A percentile compares a stretch with the other conserved stretches of the same genome.
phyloP scores from a whole-genome alignment of 495 filamentous ascomycete species.

The Penicillium pulvis region DNA sequence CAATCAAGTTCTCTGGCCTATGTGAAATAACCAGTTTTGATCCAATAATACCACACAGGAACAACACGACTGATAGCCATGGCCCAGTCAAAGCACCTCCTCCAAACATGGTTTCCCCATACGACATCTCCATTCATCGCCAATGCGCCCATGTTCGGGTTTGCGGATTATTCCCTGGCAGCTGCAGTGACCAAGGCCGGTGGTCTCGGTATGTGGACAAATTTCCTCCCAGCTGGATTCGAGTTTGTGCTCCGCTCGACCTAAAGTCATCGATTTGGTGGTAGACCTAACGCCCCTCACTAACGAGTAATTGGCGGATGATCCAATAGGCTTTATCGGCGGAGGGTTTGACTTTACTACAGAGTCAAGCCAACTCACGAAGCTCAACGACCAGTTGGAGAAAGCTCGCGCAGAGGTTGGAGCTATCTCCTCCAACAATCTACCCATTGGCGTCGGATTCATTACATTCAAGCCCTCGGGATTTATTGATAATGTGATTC shows the following conservation, averaged over 20 bases:
- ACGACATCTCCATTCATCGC: slow-evolving; percentile 54
- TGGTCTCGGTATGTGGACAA: slow-evolving; percentile 57
- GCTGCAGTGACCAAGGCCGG: slow-evolving; percentile 76
- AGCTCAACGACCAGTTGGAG: slow-evolving; percentile 67
- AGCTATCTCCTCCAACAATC: slow-evolving; percentile 54
- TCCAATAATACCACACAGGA: background rate
- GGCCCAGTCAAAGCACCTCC: background rate
- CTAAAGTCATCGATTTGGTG: background rate
- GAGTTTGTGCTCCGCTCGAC: background rate
- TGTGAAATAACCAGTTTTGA: too few species aligned
- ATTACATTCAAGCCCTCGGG: slow-evolving; percentile 45
- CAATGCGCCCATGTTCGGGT: slow-evolving; percentile 72
- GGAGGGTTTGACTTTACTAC: slow-evolving; percentile 73
- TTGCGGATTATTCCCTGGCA: slow-evolving; percentile 64
- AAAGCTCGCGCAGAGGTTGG: slow-evolving; percentile 60
- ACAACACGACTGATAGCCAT: background rate
- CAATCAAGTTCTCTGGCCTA: too few species aligned
- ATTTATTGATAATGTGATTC: slow-evolving; percentile 39
- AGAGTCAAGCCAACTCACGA: slow-evolving; percentile 62
- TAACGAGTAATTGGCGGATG: background rate
- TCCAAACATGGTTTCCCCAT: slow-evolving; percentile 23
- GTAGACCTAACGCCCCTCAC: background rate
- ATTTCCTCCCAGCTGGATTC: background rate
- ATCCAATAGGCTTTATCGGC: slow-evolving; percentile 54
- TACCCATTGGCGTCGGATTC: slow-evolving; percentile 65